Conservation (phyloP, 2,329 filamentous ascomycete genomes). For the Colletotrichum musicola region DNA sequence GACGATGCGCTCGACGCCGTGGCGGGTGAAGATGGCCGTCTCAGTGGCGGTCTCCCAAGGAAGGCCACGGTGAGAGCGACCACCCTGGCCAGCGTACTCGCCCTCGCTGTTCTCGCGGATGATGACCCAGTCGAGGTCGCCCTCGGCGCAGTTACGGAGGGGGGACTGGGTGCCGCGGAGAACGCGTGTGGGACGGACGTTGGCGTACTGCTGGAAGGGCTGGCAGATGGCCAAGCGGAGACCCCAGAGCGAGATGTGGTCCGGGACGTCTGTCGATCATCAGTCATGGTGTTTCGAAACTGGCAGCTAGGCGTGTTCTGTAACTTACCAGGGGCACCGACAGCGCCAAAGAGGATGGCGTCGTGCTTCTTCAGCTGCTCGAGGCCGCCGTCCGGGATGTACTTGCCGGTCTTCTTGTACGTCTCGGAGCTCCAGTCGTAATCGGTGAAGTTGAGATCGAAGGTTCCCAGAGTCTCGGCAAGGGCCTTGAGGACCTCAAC, state of each 20-base stretch:
- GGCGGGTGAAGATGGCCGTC: conserved; percentile 72
- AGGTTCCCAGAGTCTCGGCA: conserved; percentile 63
- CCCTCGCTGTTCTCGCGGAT: conserved; percentile 76
- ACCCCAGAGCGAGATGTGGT: conserved; percentile 75
- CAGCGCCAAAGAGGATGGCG: conserved; percentile 49
- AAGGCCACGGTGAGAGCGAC: conserved; percentile 67
- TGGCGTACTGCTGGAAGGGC: conserved; percentile 74
- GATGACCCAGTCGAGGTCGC: conserved; percentile 75
- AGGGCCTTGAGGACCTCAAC: conserved; percentile 71
- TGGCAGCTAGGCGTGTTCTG: not conserved
- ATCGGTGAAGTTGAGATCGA: conserved; percentile 71
- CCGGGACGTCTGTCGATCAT: conserved; percentile 64
- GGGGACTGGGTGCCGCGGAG: conserved; percentile 70
- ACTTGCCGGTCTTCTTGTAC: conserved; percentile 75
- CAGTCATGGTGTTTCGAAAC: not conserved
- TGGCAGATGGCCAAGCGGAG: conserved; percentile 74
- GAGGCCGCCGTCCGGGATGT: conserved; percentile 72
- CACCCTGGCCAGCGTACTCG: conserved; percentile 74
- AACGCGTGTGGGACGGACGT: conserved; percentile 72
- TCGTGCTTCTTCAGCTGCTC: conserved; percentile 45
- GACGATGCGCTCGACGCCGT: conserved; percentile 71
- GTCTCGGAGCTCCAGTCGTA: conserved; percentile 77
- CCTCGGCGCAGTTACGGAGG: conserved; percentile 59
- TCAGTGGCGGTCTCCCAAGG: conserved; percentile 73
- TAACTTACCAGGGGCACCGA: conserved; percentile 43